Conservation (phyloP, 2,329 filamentous ascomycete genomes). For the Fusarium paranaense region DNA sequence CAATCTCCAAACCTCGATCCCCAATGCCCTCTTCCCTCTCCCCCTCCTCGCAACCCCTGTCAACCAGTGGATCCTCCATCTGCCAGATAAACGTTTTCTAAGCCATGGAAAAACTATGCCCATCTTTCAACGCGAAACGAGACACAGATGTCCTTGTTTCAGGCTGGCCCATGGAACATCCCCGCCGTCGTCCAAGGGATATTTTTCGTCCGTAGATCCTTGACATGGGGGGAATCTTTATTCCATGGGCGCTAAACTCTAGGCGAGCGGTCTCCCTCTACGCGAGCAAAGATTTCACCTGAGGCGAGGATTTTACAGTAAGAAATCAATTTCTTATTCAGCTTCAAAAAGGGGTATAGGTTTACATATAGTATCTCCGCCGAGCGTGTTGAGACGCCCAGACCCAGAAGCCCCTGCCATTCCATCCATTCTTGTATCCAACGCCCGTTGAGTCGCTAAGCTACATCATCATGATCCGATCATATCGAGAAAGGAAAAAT, state of each 20-base stretch:
- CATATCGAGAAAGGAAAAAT: slow-evolving; percentile 15
- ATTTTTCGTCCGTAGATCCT: slow-evolving; percentile 9
- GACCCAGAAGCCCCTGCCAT: slow-evolving; percentile 15
- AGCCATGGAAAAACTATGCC: slow-evolving; percentile 37
- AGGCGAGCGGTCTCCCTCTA: not conserved
- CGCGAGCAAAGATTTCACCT: not conserved
- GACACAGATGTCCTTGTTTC: slow-evolving; percentile 31
- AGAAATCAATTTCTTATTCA: slow-evolving; percentile 6
- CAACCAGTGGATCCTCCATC: slow-evolving; percentile 13
- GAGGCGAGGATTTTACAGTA: not conserved
- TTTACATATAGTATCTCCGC: slow-evolving; percentile 14
- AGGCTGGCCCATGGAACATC: slow-evolving; percentile 12
- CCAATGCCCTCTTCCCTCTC: not conserved
- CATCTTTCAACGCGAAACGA: slow-evolving; percentile 26
- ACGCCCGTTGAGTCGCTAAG: slow-evolving; percentile 37
- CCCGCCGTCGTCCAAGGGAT: slow-evolving; percentile 3
- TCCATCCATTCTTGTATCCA: slow-evolving; percentile 15
- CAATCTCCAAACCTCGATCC: not conserved
- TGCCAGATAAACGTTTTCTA: slow-evolving; percentile 19
- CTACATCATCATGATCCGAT: slow-evolving; percentile 31
- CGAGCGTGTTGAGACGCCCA: slow-evolving; percentile 39
- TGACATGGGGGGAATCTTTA: not conserved
- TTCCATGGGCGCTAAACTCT: not conserved
- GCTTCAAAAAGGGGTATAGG: slow-evolving; percentile 3
- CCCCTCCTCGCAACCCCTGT: not conserved